A percentile compares a stretch with the other conserved stretches of the same genome.
These are phyloP conservation scores for Phytophthora fragariae DNA, from an alignment of 352 stramenopile genomes.

Conservation along the genomic window DNA sequence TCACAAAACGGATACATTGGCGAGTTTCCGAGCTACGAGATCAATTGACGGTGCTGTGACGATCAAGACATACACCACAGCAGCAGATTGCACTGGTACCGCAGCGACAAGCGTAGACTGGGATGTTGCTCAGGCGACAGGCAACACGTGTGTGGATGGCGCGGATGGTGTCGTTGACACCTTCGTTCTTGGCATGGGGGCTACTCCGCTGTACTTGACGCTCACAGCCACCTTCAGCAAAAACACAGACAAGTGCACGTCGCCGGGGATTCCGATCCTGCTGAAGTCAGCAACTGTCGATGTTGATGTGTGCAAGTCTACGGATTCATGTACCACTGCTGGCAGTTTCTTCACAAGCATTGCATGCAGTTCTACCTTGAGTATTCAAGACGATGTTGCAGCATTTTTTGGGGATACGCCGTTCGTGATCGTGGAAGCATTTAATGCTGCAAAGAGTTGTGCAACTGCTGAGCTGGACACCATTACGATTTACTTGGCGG, in stretches of 20 bases:
- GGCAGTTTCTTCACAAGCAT: neutral
- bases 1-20: neutral
- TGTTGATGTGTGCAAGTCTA: neutral
- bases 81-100: neutral
- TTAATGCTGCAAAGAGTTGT: neutral
- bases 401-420: neutral
- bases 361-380: neutral
- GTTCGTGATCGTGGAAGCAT: neutral
- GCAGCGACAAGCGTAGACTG: neutral
- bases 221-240: neutral
- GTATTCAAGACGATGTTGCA: neutral
- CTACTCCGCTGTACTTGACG: neutral
- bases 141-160: neutral
- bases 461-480: neutral
- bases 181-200: neutral
- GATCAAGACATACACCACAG: neutral
- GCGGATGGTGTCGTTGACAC: neutral
- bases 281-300: neutral
- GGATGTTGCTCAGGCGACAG: neutral
- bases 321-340: neutral
- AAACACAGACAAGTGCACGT: neutral
- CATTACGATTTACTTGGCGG: neutral
- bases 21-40: neutral
- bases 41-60: neutral
- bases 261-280: neutral